A percentile compares a stretch with the other conserved stretches of the same genome.
phyloP scores from a whole-genome alignment of 129 eudicot genomes.

The Sambucus nigra region DNA sequence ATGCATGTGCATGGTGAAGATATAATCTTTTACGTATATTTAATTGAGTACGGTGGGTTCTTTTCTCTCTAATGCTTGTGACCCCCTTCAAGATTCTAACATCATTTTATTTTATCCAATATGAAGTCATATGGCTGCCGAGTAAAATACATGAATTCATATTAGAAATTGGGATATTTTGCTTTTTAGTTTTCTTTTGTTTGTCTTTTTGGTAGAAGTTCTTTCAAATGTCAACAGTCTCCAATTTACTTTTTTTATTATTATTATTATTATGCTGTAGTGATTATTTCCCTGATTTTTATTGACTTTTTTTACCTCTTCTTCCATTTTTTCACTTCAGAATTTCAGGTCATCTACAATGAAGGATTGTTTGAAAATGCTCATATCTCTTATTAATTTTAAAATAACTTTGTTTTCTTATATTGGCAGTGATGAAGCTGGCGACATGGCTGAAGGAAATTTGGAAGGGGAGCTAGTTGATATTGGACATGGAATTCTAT shows the following conservation, averaged over 20 bases:
- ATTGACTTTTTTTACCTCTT: background rate
- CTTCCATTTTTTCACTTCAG: background rate
- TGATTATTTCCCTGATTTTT: background rate
- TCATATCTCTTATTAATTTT: background rate
- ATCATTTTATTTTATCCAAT: background rate
- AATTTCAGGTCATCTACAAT: background rate
- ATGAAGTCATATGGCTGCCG: background rate
- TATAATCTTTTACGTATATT: background rate
- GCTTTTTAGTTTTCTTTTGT: background rate
- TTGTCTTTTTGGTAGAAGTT: background rate
- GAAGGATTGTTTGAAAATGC: background rate
- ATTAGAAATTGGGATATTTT: background rate
- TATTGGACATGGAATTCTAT: constrained; percentile 40
- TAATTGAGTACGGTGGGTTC: too few relatives aligned
- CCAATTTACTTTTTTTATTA: too few relatives aligned
- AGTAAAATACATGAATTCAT: background rate
- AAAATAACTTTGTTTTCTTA: constrained; percentile 1
- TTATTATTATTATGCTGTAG: too few relatives aligned
- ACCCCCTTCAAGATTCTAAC: too few relatives aligned
- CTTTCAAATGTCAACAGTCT: too few relatives aligned
- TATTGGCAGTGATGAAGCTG: constrained; percentile 21
- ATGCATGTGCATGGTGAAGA: background rate
- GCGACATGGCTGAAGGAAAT: constrained; percentile 31
- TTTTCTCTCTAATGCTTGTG: too few relatives aligned
- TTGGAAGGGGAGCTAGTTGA: constrained; percentile 37